These are phyloP conservation scores for Phytophthora tentaculata DNA, from an alignment of 352 stramenopile species.

Conservation along the genomic window DNA sequence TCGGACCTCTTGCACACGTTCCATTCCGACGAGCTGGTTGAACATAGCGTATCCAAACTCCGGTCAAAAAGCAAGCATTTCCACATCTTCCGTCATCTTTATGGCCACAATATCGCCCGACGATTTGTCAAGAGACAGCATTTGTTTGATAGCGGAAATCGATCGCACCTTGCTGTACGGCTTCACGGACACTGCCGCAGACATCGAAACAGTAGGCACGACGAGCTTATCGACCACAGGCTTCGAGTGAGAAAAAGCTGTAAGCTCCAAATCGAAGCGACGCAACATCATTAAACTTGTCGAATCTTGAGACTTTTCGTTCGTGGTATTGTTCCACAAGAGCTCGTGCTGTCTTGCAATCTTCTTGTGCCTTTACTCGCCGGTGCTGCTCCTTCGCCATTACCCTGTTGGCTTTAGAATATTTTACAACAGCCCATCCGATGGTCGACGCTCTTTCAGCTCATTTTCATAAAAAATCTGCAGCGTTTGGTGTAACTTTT, in stretches of 20 bases:
- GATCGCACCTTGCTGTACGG: background rate
- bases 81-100: background rate
- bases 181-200: background rate
- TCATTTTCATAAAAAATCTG: too few relatives aligned
- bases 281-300: background rate
- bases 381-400: constrained; percentile 8
- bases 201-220: background rate
- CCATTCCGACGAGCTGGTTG: background rate
- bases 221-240: background rate
- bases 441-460: too few relatives aligned
- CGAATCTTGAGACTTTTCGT: background rate
- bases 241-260: background rate
- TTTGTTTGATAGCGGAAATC: background rate
- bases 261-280: background rate
- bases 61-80: background rate
- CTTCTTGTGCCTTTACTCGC: background rate
- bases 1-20: background rate
- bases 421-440: background rate
- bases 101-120: background rate
- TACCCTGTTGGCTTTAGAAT: background rate
- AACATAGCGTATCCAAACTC: background rate
- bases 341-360: too few relatives aligned
- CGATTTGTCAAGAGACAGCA: background rate
- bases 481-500: too few relatives aligned
- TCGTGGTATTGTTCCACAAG: too few relatives aligned